These are phyloP conservation scores for Vitis hybrid DNA, from an alignment of 177 flowering plant genomes.

Conservation along the genomic window DNA sequence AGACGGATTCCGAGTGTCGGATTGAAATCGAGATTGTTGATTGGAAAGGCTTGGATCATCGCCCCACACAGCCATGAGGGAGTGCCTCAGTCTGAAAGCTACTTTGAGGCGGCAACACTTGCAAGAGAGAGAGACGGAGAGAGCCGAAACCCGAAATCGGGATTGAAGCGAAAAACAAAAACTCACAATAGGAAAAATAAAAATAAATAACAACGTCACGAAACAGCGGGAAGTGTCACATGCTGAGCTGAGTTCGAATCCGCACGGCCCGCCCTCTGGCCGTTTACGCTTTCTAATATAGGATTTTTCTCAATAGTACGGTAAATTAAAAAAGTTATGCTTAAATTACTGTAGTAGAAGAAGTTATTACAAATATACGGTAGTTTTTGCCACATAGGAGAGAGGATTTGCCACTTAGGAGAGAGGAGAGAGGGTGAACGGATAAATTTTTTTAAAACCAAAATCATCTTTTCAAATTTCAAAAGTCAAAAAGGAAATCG, in stretches of 20 bases:
- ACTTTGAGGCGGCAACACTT: no score
- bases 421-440: no score
- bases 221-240: constrained; percentile 7
- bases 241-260: constrained; percentile 6
- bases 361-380: no score
- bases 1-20: constrained; percentile 2
- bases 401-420: no score
- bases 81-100: no score
- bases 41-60: constrained; percentile 13
- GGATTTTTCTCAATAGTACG: no score
- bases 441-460: no score
- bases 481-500: no score
- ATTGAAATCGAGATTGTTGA: constrained; percentile 7
- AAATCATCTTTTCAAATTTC: no score
- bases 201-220: background rate
- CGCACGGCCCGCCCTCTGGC: background rate
- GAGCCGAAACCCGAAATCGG: background rate
- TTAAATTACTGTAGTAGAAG: no score
- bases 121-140: background rate
- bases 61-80: background rate
- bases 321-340: no score
- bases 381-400: no score
- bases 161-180: background rate
- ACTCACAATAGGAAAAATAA: background rate
- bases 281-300: background rate